Conservation (phyloP, 805 yeast genomes). For the Crinitomyces ghanaensis region DNA sequence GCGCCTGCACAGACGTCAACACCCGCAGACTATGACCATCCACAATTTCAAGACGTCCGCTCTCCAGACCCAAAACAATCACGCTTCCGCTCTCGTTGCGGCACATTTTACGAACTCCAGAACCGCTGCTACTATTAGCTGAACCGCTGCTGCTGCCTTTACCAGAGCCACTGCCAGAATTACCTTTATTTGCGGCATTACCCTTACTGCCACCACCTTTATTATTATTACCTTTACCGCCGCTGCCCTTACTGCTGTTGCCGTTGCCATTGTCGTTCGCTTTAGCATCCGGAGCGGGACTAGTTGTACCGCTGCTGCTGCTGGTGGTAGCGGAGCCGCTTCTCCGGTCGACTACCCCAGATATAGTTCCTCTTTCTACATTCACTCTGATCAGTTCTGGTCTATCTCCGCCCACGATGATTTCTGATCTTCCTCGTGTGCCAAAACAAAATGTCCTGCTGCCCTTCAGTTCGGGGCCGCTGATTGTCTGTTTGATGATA, state of each 20-base stretch:
- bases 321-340: constrained; percentile 7
- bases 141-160: not conserved
- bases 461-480: constrained; percentile 19
- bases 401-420: constrained; percentile 24
- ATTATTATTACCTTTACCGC: no score
- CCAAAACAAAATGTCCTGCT: constrained; percentile 20
- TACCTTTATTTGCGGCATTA: no score
- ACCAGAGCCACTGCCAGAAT: constrained; percentile 5
- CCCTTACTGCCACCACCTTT: no score
- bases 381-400: constrained; percentile 24
- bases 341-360: constrained; percentile 8
- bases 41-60: constrained; percentile 26
- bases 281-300: no score
- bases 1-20: constrained; percentile 23
- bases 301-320: constrained; percentile 2
- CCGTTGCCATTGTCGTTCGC: no score
- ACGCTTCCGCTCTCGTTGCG: constrained; percentile 22
- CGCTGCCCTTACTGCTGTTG: no score
- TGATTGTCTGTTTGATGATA: constrained; percentile 28
- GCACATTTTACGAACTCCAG: no score
- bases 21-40: constrained; percentile 27
- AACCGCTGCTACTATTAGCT: no score
- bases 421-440: constrained; percentile 22
- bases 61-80: constrained; percentile 25
- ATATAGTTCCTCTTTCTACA: constrained; percentile 27